Evolutionary conservation across 257 asterid genomes (phyloP), one percentile per base, ranked within the genome.

Genomic region (Rhazya stricta): DNA sequence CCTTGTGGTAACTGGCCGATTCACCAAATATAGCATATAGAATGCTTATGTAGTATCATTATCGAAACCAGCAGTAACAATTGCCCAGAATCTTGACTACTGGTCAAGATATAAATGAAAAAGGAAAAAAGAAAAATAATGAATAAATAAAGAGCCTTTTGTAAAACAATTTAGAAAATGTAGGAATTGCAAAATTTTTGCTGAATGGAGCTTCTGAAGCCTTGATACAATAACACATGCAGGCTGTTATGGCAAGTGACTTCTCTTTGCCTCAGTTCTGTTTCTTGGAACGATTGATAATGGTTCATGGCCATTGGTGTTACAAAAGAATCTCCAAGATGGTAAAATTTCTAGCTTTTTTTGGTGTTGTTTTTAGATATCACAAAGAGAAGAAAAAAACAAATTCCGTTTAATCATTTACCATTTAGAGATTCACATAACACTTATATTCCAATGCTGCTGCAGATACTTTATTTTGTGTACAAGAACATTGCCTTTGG

Each of bases 201-300:
- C 5, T 12, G 56, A 50, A 56, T 27, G 25, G 42, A 54, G 4
- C 5, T 72, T 37, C 48, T 29, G 25, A 48, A 63, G 34, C 29
- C 51, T 29, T 16, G 19, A 23, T 5, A 50, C 9, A 67, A 50
- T 50, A 32, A 41, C 25, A 30, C 61, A 43, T 58, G 77, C 88
- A 89, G 84, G 95, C 95, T 23, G 95, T 87, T 0, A 89, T 89
- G 95, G 95, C 95, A 16, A 87, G 92, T 58, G 95, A 89, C 60
- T 89, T 89, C 68, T 84, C 95, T 0, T 76, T 89, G 80, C 88
- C 91, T 48, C 89, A 87, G 34, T 89, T 89, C 71, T 85, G 86
- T 19, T 87, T 86, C 78, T 60, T 89, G 92, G 95, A 87, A 78
- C 72, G 88, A 27, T 60, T 89, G 74, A 78, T 89, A 3, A 79